A percentile compares a stretch with the other conserved stretches of the same genome.
Conservation (phyloP, 2,329 filamentous ascomycete species). For the Curvularia spicifera region DNA sequence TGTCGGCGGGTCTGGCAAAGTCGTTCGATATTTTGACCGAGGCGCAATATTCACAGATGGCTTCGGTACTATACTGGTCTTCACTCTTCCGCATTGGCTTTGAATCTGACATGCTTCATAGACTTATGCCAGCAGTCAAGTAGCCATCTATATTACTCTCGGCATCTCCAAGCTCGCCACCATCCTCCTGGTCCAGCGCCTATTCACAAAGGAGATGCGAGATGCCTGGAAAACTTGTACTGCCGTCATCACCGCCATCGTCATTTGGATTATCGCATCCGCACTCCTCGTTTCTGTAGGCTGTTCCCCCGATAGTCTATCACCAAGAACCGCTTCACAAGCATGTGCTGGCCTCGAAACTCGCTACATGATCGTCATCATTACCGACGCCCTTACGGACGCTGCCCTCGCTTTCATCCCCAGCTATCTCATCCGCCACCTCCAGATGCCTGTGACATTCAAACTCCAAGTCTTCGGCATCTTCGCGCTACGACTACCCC, state of each 20-base stretch:
- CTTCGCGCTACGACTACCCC: constrained; percentile 34
- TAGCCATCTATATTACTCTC: constrained; percentile 33
- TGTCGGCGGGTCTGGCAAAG: constrained; percentile 34
- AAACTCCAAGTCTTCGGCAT: constrained; percentile 39
- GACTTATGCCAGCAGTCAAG: constrained; percentile 19
- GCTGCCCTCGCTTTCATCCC: constrained; percentile 31
- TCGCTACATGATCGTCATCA: constrained; percentile 27
- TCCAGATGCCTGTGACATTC: constrained; percentile 33
- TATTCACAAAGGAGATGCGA: constrained; percentile 39
- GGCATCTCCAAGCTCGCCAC: constrained; percentile 38
- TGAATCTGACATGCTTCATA: not conserved
- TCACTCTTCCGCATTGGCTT: not conserved
- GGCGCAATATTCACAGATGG: constrained; percentile 27
- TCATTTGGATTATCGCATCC: constrained; percentile 27
- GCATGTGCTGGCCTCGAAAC: constrained; percentile 25
- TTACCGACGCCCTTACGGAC: constrained; percentile 35
- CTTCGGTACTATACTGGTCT: constrained; percentile 17
- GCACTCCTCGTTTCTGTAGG: not conserved
- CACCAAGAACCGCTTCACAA: constrained; percentile 19
- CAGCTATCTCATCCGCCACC: constrained; percentile 31
- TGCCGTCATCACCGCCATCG: constrained; percentile 19
- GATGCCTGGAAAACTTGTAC: constrained; percentile 34
- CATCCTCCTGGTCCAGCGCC: constrained; percentile 35
- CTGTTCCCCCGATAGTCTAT: not conserved
- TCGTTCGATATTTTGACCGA: constrained; percentile 25